Percentiles rank a stretch among this genome's conserved stretches.
phyloP scores from a whole-genome alignment of 257 asterid genomes.

The Solanum stenotomum region DNA sequence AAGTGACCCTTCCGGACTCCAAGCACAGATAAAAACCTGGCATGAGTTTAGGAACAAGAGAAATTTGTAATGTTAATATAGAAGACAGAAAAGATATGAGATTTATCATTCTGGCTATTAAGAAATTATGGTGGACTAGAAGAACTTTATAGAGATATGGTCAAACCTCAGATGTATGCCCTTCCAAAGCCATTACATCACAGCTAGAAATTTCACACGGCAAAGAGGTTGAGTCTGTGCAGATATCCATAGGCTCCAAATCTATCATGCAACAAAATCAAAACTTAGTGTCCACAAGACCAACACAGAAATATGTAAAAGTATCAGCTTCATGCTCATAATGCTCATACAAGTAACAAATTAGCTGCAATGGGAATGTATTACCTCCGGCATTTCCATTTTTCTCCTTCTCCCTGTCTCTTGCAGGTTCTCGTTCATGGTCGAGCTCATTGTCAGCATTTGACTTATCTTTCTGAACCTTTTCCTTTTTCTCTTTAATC shows the following conservation, averaged over 20 bases:
- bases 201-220: constrained; percentile 62
- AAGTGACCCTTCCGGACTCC: constrained; percentile 86
- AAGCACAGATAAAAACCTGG: constrained; percentile 95
- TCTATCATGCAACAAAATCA: constrained; percentile 5
- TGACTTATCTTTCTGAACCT: constrained; percentile 41
- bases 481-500: constrained; percentile 68
- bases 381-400: constrained; percentile 61
- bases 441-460: constrained; percentile 34
- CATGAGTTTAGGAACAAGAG: constrained; percentile 9
- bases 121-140: not conserved
- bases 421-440: constrained; percentile 21
- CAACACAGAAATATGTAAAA: not conserved
- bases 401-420: constrained; percentile 38
- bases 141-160: not conserved
- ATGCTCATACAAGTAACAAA: not conserved
- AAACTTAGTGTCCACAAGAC: not conserved
- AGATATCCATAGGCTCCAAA: constrained; percentile 36
- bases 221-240: constrained; percentile 38
- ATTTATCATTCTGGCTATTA: not conserved
- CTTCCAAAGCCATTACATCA: constrained; percentile 77
- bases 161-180: constrained; percentile 94
- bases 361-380: not conserved
- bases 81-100: not conserved
- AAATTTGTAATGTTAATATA: not conserved
- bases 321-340: not conserved